These are phyloP conservation scores for Annulohypoxylon stygium DNA, from an alignment of 495 filamentous ascomycete genomes.

Conservation along the genomic window DNA sequence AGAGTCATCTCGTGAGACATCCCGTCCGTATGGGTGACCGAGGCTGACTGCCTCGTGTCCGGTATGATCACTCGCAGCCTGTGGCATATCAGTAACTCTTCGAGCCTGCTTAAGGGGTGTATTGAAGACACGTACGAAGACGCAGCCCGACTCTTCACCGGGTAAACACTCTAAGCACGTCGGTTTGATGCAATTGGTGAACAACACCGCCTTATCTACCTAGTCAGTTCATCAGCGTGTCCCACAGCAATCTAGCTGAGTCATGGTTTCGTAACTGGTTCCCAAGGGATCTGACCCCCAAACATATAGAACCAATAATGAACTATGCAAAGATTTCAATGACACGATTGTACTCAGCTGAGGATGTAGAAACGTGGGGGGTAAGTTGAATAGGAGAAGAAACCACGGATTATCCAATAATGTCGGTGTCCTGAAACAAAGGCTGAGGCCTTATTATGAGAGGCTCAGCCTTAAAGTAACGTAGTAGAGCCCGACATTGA, in stretches of 20 bases:
- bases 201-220: neutral
- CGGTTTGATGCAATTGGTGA: neutral
- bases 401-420: neutral
- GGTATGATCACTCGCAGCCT: conserved; percentile 16
- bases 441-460: neutral
- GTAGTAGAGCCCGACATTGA: too few species aligned
- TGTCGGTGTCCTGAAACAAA: neutral
- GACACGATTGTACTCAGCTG: neutral
- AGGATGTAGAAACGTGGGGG: neutral
- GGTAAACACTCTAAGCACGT: neutral
- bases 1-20: neutral
- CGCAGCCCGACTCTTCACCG: neutral
- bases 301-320: neutral
- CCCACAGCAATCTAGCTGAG: neutral
- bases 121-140: neutral
- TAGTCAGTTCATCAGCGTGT: neutral
- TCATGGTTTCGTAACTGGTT: neutral
- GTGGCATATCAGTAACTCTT: neutral
- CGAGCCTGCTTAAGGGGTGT: neutral
- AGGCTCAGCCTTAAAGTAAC: conserved; percentile 1
- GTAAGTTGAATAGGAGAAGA: neutral
- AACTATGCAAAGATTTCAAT: neutral
- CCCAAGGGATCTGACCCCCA: too few species aligned
- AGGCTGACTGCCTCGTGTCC: conserved; percentile 22
- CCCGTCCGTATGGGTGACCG: conserved; percentile 14